phyloP scores from a whole-genome alignment of 345 rosid genomes.

The Hevea brasiliensis region DNA sequence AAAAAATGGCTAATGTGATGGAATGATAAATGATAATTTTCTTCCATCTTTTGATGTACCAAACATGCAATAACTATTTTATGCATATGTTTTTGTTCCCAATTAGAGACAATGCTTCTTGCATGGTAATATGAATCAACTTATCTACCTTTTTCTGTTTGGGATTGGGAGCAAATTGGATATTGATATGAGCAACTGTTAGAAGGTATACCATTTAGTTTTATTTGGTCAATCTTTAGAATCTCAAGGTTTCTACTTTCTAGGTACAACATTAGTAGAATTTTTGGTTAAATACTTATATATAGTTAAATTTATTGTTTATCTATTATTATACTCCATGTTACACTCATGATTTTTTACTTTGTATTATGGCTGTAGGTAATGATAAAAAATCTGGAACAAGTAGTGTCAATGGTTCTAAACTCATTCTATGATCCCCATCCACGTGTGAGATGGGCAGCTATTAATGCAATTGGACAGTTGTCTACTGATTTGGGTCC shows the following conservation, averaged over 20 bases:
- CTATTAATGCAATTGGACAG: slow-evolving; percentile 96
- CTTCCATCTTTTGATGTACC: background rate
- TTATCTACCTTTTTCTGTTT: background rate
- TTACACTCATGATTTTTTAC: slow-evolving; percentile 11
- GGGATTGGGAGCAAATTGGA: background rate
- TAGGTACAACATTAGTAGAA: background rate
- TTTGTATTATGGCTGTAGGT: slow-evolving; percentile 47
- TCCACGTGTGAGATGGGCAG: slow-evolving; percentile 99
- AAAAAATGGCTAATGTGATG: no score
- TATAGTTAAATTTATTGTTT: no score
- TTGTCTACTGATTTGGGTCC: slow-evolving; percentile 98
- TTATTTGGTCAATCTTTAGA: background rate
- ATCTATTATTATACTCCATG: no score
- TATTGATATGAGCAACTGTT: background rate
- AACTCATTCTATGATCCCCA: slow-evolving; percentile 83
- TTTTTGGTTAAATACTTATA: no score
- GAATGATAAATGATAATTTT: no score
- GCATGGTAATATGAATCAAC: background rate
- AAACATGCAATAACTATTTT: background rate
- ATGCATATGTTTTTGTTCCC: background rate
- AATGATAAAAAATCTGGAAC: slow-evolving; percentile 88
- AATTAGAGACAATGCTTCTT: background rate
- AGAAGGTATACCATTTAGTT: no score
- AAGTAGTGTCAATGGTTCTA: slow-evolving; percentile 83
- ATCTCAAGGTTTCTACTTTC: background rate